Conservation (phyloP, 1,139 yeast species). For the Yamadazyma membranifaciens region DNA sequence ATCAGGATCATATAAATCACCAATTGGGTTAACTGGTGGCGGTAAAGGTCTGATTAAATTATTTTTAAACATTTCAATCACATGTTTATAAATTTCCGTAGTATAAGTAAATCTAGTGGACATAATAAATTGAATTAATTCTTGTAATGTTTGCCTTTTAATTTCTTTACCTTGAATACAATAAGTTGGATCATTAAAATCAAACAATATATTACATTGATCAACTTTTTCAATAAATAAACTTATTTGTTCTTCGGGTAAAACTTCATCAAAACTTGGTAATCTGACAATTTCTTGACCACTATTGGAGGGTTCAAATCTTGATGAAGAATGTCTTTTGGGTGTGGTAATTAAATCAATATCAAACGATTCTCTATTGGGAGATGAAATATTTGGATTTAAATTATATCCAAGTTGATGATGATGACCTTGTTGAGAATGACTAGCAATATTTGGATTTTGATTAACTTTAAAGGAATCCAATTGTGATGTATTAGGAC, state of each 20-base stretch:
- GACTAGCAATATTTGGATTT: conserved; percentile 17
- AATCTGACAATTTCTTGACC: conserved; percentile 76
- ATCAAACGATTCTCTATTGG: conserved; percentile 43
- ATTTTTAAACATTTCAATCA: conserved; percentile 83
- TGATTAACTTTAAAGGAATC: conserved; percentile 14
- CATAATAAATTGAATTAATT: conserved; percentile 83
- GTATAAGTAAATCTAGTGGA: conserved; percentile 80
- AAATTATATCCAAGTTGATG: conserved; percentile 32
- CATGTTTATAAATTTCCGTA: conserved; percentile 86
- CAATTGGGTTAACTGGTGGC: conserved; percentile 96
- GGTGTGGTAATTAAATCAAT: conserved; percentile 61
- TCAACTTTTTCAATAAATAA: conserved; percentile 85
- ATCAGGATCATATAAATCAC: conserved; percentile 95
- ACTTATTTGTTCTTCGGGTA: conserved; percentile 79
- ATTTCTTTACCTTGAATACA: conserved; percentile 93
- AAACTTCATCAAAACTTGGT: conserved; percentile 88
- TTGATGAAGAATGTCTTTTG: conserved; percentile 88
- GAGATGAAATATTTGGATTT: conserved; percentile 43
- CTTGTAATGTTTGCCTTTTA: conserved; percentile 82
- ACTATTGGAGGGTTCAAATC: conserved; percentile 78
- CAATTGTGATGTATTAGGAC: conserved; percentile 7
- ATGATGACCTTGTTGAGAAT: conserved; percentile 30
- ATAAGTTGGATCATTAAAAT: conserved; percentile 88
- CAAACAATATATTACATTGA: conserved; percentile 93
- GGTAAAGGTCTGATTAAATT: conserved; percentile 95